These are phyloP conservation scores for Penicillium sp. DNA, from an alignment of 2,329 filamentous ascomycete species.

Conservation along the genomic window DNA sequence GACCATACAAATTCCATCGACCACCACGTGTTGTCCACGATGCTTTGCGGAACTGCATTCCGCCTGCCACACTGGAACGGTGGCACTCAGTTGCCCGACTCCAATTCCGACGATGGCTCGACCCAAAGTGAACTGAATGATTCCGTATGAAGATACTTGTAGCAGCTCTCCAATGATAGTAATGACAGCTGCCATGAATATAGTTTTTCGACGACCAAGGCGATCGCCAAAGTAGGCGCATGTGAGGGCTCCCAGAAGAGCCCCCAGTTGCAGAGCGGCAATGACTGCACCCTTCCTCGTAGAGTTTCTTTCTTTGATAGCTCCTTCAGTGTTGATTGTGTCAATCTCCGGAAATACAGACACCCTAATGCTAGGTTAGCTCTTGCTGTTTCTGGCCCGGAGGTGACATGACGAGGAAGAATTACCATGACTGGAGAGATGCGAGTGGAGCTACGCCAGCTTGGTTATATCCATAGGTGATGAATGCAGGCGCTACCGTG, in stretches of 20 bases:
- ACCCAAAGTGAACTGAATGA: conserved; percentile 51
- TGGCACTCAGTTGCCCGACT: conserved; percentile 50
- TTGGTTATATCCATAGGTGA: background rate
- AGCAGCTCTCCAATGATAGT: conserved; percentile 50
- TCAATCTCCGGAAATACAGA: conserved; percentile 32
- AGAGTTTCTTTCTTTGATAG: conserved; percentile 19
- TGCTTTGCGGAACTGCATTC: conserved; percentile 51
- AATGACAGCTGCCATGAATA: conserved; percentile 46
- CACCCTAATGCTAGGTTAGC: background rate
- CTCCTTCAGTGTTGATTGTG: conserved; percentile 38
- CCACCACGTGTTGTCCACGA: conserved; percentile 52
- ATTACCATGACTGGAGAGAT: background rate
- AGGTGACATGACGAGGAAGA: background rate
- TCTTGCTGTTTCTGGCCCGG: conserved; percentile 31
- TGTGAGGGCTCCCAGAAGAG: conserved; percentile 17
- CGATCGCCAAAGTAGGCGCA: conserved; percentile 41
- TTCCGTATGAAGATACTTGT: conserved; percentile 45
- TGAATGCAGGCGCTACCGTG: background rate
- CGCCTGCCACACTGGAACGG: conserved; percentile 53
- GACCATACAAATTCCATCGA: conserved; percentile 49
- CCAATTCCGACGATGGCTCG: conserved; percentile 53
- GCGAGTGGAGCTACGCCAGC: background rate
- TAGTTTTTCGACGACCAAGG: conserved; percentile 49
- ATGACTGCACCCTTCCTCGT: conserved; percentile 30
- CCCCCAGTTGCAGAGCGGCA: conserved; percentile 18